phyloP scores from a whole-genome alignment of 177 flowering plant species.

The Tripterygium wilfordii region DNA sequence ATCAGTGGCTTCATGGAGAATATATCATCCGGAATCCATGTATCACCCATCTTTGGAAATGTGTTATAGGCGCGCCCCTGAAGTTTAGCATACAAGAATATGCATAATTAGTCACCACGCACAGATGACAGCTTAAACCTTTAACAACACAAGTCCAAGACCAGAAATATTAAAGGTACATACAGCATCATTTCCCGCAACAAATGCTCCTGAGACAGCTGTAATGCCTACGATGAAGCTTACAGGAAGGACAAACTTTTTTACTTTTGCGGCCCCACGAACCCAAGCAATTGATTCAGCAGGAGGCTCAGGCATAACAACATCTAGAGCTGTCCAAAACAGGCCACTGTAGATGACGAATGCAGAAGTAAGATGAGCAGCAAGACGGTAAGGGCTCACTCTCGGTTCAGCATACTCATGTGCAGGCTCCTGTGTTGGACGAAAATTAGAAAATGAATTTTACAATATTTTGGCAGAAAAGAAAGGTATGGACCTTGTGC shows the following conservation, averaged over 20 bases:
- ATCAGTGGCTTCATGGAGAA: slow-evolving; percentile 74
- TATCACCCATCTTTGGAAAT: slow-evolving; percentile 96
- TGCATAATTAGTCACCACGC: too few species aligned
- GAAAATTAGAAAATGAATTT: not conserved
- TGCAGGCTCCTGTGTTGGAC: slow-evolving; percentile 60
- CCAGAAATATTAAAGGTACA: slow-evolving; percentile 7
- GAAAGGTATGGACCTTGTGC: slow-evolving; percentile 7
- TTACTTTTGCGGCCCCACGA: slow-evolving; percentile 85
- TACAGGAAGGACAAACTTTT: slow-evolving; percentile 72
- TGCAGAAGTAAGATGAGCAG: slow-evolving; percentile 95
- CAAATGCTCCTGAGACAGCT: slow-evolving; percentile 93
- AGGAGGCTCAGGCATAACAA: slow-evolving; percentile 97
- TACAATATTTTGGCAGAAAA: not conserved
- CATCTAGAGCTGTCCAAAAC: slow-evolving; percentile 91
- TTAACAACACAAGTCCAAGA: slow-evolving; percentile 3
- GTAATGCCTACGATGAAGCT: slow-evolving; percentile 75
- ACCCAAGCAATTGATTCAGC: slow-evolving; percentile 77
- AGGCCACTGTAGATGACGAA: slow-evolving; percentile 85
- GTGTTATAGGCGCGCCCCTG: slow-evolving; percentile 97
- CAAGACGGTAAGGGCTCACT: slow-evolving; percentile 96
- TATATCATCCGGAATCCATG: slow-evolving; percentile 84
- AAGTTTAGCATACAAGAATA: slow-evolving; percentile 8
- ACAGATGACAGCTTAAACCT: too few species aligned
- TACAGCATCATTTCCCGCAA: slow-evolving; percentile 99
- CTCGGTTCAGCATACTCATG: slow-evolving; percentile 82